Evolutionary conservation across 73 alveolate species (phyloP).

Genomic region (Effrenium voratum): DNA sequence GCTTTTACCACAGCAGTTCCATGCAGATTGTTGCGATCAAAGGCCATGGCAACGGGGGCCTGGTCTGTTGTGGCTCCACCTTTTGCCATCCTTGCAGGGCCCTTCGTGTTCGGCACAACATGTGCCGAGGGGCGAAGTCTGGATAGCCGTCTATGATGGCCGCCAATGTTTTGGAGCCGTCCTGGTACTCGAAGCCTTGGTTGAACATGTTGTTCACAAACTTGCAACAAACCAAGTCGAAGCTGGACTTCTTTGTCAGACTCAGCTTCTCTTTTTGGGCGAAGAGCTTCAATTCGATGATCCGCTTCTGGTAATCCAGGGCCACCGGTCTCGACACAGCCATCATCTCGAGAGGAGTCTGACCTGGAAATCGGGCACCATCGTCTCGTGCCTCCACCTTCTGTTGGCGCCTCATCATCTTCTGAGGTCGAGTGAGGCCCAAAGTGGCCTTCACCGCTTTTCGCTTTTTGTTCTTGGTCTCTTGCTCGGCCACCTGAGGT

Average conservation of each 20-base stretch:
- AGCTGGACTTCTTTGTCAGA: constrained; percentile 7
- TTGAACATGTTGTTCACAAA: constrained; percentile 37
- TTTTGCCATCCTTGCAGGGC: constrained; percentile 50
- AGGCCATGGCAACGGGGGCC: constrained; percentile 41
- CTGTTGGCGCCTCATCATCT: too few species aligned
- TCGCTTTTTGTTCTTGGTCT: neutral
- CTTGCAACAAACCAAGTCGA: constrained; percentile 51
- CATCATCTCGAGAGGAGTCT: constrained; percentile 1
- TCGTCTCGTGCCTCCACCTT: neutral
- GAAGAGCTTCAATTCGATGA: neutral
- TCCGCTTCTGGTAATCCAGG: neutral
- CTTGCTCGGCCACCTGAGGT: neutral
- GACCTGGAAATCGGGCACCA: neutral
- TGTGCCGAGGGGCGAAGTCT: constrained; percentile 46
- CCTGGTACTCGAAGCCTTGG: constrained; percentile 43
- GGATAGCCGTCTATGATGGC: constrained; percentile 39
- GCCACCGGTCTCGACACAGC: neutral
- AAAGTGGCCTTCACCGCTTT: neutral
- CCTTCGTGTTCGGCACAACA: neutral
- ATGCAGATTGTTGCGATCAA: neutral
- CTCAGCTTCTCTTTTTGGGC: neutral
- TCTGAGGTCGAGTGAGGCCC: neutral
- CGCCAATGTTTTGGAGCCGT: constrained; percentile 46
- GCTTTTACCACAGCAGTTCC: neutral
- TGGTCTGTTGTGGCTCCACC: neutral